These are phyloP conservation scores for Punica granatum DNA, from an alignment of 345 rosid species.

Conservation along the genomic window DNA sequence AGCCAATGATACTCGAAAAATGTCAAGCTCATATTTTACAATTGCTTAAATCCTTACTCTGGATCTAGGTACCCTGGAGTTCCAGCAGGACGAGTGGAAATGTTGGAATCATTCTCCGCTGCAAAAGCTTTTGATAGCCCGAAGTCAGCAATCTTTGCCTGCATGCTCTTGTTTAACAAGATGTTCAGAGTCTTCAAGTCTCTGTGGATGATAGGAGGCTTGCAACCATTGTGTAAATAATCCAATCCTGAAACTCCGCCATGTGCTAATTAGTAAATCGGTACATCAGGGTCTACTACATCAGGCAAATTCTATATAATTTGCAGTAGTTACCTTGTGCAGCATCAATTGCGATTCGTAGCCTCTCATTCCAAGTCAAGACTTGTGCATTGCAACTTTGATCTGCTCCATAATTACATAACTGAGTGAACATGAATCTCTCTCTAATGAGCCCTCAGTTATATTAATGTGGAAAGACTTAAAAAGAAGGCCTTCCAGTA, in stretches of 20 bases:
- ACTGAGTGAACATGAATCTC: not conserved
- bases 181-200: slow-evolving; percentile 34
- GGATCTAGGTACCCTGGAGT: slow-evolving; percentile 59
- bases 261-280: not conserved
- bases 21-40: not conserved
- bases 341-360: slow-evolving; percentile 26
- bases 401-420: not conserved
- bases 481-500: not conserved
- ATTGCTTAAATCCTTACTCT: slow-evolving; percentile 26
- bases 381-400: slow-evolving; percentile 12
- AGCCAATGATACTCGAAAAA: not conserved
- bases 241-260: slow-evolving; percentile 21
- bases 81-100: slow-evolving; percentile 28
- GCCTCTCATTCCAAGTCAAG: slow-evolving; percentile 23
- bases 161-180: slow-evolving; percentile 20
- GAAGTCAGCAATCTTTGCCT: slow-evolving; percentile 55
- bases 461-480: not conserved
- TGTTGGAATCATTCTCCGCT: slow-evolving; percentile 21
- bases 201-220: slow-evolving; percentile 49
- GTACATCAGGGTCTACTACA: not conserved
- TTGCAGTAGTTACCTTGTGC: slow-evolving; percentile 24
- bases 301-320: not conserved
- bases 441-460: not conserved
- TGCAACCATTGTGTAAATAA: slow-evolving; percentile 45
- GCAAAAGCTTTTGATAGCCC: slow-evolving; percentile 46